Percentiles rank a stretch among this genome's conserved stretches.
Conservation (phyloP, 1,139 yeast species). For the Nadsonia commutata region DNA sequence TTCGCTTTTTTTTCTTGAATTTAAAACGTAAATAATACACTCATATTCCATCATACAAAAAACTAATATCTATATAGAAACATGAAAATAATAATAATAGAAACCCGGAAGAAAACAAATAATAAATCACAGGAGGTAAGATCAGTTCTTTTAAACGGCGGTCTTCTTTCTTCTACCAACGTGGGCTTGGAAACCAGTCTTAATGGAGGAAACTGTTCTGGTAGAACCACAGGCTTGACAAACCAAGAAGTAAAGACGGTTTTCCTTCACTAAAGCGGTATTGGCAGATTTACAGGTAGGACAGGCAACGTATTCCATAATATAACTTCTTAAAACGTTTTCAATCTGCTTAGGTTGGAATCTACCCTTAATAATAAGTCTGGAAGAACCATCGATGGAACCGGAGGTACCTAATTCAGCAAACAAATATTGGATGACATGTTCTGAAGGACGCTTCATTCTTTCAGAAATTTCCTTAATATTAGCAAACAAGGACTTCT, state of each 20-base stretch:
- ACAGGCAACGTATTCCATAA: conserved; percentile 94
- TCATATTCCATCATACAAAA: background rate
- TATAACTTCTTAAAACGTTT: conserved; percentile 89
- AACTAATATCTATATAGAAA: background rate
- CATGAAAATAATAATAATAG: background rate
- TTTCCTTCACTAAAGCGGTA: conserved; percentile 91
- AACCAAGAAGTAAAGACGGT: conserved; percentile 92
- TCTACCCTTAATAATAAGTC: conserved; percentile 94
- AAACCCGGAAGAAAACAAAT: background rate
- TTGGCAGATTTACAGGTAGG: conserved; percentile 97
- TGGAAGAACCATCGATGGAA: conserved; percentile 93
- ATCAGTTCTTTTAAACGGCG: background rate
- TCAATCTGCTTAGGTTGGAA: conserved; percentile 97
- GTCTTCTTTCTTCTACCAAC: conserved; percentile 27
- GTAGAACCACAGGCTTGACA: conserved; percentile 98
- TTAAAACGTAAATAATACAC: background rate
- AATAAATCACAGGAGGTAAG: background rate
- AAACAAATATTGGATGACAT: conserved; percentile 87
- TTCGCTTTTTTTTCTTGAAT: background rate
- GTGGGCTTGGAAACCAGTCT: conserved; percentile 99
- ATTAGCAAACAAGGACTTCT: conserved; percentile 90
- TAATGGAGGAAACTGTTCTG: conserved; percentile 91
- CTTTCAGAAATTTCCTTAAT: conserved; percentile 90
- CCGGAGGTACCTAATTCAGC: conserved; percentile 99
- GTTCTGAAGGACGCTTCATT: conserved; percentile 93